Evolutionary conservation across 2,329 filamentous ascomycete species (phyloP), one percentile per base, ranked within the genome.

Genomic region (Basipetospora chlamydospora): DNA sequence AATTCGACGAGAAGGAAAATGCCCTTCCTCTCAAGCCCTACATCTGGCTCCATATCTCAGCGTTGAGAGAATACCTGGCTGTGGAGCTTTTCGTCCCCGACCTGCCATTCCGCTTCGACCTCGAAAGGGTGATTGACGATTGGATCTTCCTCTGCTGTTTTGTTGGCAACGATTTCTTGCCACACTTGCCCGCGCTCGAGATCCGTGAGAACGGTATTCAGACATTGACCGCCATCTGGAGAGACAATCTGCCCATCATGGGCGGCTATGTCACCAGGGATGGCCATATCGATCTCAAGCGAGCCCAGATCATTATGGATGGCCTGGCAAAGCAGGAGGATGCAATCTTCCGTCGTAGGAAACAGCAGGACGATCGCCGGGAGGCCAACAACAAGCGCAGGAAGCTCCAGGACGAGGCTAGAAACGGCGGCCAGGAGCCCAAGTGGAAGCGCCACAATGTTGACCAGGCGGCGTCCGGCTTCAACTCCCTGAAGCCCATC

Each of bases 101-200:
- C 39, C 73, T 94, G 45, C 78, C 79, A 2, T 96, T 96, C 59
- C 73, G 74, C 38, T 96, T 93, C 57, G 86, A 98, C 53, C 67
- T 98, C 30, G 90, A 98, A 58, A 77, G 90, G 45, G 87, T 87
- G 18, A 73, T 96, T 41, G 90, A 96, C 57, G 88, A 96, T 54
- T 96, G 88, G 90, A 85, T 96, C 11, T 96, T 96, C 56, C 90
- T 96, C 77, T 96, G 88, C 61, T 96, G 92, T 62, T 96, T 96
- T 54, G 88, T 96, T 39, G 88, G 88, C 46, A 98, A 98, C 58
- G 92, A 98, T 63, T 98, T 98, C 61, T 63, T 98, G 46, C 90
- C 90, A 35, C 90, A 98, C 66, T 66, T 98, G 40, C 90, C 90
- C n/a, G 93, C 88, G 49, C 69, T 98, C 40, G 90, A 96, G 56